Percentiles rank a stretch among this genome's conserved stretches.
Conservation (phyloP, 805 yeast genomes). For the Scheffersomyces coipomensis region DNA sequence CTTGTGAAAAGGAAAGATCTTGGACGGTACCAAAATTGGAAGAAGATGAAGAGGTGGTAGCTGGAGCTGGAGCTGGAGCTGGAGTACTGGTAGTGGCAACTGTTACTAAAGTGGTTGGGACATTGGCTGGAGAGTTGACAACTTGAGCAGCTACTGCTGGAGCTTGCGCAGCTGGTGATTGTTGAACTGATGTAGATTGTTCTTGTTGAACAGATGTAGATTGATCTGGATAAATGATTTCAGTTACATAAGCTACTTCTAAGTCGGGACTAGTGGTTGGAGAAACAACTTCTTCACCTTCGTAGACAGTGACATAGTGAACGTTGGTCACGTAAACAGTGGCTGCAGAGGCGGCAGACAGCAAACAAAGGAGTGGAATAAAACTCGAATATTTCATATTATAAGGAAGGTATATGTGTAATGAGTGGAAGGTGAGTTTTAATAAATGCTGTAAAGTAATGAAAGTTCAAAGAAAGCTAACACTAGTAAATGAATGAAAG, state of each 20-base stretch:
- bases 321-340: slow-evolving; percentile 26
- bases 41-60: slow-evolving; percentile 4
- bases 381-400: background rate
- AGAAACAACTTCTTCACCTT: slow-evolving; percentile 6
- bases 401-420: no score
- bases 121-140: slow-evolving; percentile 3
- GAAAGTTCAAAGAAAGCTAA: no score
- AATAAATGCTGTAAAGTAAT: no score
- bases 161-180: slow-evolving; percentile 7
- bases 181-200: slow-evolving; percentile 10
- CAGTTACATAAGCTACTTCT: slow-evolving; percentile 2
- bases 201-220: slow-evolving; percentile 12
- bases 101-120: slow-evolving; percentile 10
- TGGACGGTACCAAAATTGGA: slow-evolving; percentile 10
- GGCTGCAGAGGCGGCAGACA: slow-evolving; percentile 12
- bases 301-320: slow-evolving; percentile 20
- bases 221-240: slow-evolving; percentile 13
- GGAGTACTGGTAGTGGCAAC: slow-evolving; percentile 9
- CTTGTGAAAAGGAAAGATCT: slow-evolving; percentile 32
- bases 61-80: slow-evolving; percentile 9
- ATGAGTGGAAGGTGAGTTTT: no score
- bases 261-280: slow-evolving; percentile 4
- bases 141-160: slow-evolving; percentile 1
- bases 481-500: no score
- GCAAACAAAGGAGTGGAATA: background rate